Evolutionary conservation across 306 rosid species (phyloP).

Genomic region (Neltuma alba): DNA sequence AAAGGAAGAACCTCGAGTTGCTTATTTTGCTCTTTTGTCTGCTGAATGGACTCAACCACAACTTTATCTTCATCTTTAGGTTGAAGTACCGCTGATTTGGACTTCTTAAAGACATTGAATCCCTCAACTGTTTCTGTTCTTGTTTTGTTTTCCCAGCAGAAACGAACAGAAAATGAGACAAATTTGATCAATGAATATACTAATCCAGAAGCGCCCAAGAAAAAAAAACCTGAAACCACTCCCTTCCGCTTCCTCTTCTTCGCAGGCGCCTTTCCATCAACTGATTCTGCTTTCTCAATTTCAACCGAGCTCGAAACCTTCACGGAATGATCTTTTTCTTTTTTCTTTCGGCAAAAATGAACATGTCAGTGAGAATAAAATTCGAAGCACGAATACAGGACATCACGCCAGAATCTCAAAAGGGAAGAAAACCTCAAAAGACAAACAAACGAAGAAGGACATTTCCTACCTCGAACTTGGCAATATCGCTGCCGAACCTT

Average conservation of each 20-base stretch:
- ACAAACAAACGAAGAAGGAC: not conserved
- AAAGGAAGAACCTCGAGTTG: constrained; percentile 73
- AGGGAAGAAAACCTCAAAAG: not conserved
- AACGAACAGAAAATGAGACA: constrained; percentile 26
- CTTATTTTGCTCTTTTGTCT: constrained; percentile 65
- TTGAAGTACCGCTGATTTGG: constrained; percentile 44
- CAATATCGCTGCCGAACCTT: constrained; percentile 69
- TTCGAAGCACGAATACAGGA: not conserved
- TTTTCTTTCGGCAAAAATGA: constrained; percentile 43
- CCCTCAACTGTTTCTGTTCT: constrained; percentile 66
- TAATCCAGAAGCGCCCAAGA: not conserved
- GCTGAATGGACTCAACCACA: constrained; percentile 39
- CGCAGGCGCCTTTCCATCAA: constrained; percentile 31
- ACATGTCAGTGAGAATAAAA: not conserved
- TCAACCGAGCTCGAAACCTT: constrained; percentile 43
- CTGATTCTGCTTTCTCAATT: constrained; percentile 40
- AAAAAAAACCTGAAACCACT: constrained; percentile 51
- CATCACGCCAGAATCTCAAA: not conserved
- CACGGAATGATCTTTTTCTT: constrained; percentile 36
- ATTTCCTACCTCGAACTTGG: constrained; percentile 67
- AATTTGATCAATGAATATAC: not conserved
- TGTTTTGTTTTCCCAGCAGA: not conserved
- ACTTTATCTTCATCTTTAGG: constrained; percentile 38
- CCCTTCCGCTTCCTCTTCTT: constrained; percentile 86
- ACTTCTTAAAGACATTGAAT: constrained; percentile 69